These are phyloP conservation scores for Kalmusia sp. DNA, from an alignment of 2,329 filamentous ascomycete genomes.

Conservation along the genomic window DNA sequence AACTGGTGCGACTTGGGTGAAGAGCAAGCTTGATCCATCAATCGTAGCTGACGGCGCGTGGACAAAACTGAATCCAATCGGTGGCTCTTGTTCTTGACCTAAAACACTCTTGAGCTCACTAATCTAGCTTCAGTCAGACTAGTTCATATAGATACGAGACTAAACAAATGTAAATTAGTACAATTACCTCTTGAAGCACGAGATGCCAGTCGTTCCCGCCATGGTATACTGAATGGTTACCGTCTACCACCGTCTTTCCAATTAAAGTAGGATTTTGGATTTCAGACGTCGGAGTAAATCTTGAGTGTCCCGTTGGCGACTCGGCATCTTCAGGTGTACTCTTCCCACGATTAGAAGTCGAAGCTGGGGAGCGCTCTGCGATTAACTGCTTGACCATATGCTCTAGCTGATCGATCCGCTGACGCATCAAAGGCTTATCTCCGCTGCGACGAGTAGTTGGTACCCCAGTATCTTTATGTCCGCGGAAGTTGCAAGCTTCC, in stretches of 20 bases:
- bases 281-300: not conserved
- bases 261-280: not conserved
- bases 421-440: not conserved
- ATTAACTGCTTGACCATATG: not conserved
- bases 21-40: constrained; percentile 1
- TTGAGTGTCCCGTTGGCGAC: not conserved
- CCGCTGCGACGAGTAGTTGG: not conserved
- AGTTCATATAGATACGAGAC: not conserved
- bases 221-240: not conserved
- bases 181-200: not conserved
- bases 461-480: not conserved
- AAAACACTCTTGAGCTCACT: not conserved
- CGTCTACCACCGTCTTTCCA: not conserved
- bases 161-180: not conserved
- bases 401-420: not conserved
- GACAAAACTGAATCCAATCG: not conserved
- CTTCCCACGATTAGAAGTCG: not conserved
- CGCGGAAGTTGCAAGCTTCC: not conserved
- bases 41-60: not conserved
- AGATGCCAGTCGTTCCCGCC: constrained; percentile 1
- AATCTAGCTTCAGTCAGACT: not conserved
- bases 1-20: not conserved
- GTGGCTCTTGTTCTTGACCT: not conserved
- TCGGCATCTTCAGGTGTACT: too few relatives aligned
- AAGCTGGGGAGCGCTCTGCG: not conserved